Evolutionary conservation across 2,329 filamentous ascomycete species (phyloP).

Genomic region (Xylaria sp.): DNA sequence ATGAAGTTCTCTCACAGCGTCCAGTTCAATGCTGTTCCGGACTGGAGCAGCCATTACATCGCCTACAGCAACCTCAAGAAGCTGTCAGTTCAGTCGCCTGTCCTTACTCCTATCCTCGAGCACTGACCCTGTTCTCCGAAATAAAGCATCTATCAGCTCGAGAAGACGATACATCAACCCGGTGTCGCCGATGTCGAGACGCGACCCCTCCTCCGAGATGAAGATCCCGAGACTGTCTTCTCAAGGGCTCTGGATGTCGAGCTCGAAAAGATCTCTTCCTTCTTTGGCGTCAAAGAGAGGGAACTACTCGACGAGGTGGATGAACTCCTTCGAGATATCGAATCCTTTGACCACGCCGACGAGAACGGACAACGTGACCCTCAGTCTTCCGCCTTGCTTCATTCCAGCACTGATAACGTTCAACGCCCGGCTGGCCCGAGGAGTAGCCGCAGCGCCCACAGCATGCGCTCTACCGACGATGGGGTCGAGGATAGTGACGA

Average conservation of each 20-base stretch:
- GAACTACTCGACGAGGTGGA: conserved; percentile 87
- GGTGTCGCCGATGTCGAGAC: conserved; percentile 79
- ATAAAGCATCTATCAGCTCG: conserved; percentile 88
- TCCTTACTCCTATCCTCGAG: not conserved
- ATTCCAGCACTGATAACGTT: conserved; percentile 51
- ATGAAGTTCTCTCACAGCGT: conserved; percentile 99
- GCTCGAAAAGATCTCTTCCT: conserved; percentile 91
- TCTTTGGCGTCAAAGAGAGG: conserved; percentile 88
- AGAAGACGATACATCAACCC: conserved; percentile 80
- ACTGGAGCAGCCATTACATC: conserved; percentile 98
- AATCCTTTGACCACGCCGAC: conserved; percentile 70
- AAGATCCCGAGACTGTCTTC: conserved; percentile 85
- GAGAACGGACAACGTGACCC: conserved; percentile 53
- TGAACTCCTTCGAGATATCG: conserved; percentile 79
- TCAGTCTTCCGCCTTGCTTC: conserved; percentile 43
- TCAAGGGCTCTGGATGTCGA: conserved; percentile 84
- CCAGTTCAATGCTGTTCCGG: conserved; percentile 99
- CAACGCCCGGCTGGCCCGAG: conserved; percentile 52
- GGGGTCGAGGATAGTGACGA: conserved; percentile 68
- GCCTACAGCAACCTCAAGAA: conserved; percentile 99
- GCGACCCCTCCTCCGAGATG: conserved; percentile 79
- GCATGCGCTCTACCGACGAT: conserved; percentile 64
- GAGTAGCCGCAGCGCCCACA: conserved; percentile 54
- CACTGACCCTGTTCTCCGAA: conserved; percentile 51
- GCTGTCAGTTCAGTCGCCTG: conserved; percentile 71